Conservation (phyloP, 2,329 filamentous ascomycete genomes). For the Sporothrix dimorphospora region DNA sequence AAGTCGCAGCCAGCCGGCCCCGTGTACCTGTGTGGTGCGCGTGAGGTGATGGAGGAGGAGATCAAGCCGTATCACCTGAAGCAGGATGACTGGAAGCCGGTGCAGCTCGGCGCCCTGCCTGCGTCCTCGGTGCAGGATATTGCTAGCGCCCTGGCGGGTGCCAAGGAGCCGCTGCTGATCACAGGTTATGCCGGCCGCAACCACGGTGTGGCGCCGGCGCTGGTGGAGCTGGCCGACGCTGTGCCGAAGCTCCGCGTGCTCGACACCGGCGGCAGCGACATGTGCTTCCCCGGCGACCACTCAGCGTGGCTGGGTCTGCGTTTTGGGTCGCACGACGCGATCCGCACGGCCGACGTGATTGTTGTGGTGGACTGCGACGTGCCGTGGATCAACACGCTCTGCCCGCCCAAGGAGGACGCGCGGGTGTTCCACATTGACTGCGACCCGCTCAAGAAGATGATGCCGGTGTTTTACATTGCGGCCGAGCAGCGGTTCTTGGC, state of each 20-base stretch:
- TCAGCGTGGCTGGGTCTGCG: constrained; percentile 69
- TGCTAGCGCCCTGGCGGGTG: constrained; percentile 63
- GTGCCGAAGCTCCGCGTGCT: constrained; percentile 71
- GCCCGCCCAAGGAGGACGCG: constrained; percentile 56
- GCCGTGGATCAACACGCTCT: constrained; percentile 86
- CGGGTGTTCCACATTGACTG: constrained; percentile 67
- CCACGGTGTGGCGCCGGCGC: constrained; percentile 60
- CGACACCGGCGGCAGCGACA: constrained; percentile 77
- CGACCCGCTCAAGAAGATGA: constrained; percentile 70
- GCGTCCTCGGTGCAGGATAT: constrained; percentile 59
- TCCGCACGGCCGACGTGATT: constrained; percentile 80
- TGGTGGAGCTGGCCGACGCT: constrained; percentile 69
- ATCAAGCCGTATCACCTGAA: constrained; percentile 72
- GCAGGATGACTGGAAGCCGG: constrained; percentile 70
- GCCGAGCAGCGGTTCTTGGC: constrained; percentile 68
- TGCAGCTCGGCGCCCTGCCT: constrained; percentile 66
- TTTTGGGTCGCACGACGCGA: constrained; percentile 73
- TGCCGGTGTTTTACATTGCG: constrained; percentile 72
- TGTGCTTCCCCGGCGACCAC: constrained; percentile 77
- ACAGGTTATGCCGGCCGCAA: constrained; percentile 75
- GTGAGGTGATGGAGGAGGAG: constrained; percentile 86
- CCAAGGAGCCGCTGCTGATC: constrained; percentile 68
- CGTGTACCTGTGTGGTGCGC: constrained; percentile 75
- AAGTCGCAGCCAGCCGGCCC: constrained; percentile 76
- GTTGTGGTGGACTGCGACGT: constrained; percentile 87